A percentile compares a stretch with the other conserved stretches of the same genome.
Conservation (phyloP, 169 alveolate species). For the Toxoplasma gondii region DNA sequence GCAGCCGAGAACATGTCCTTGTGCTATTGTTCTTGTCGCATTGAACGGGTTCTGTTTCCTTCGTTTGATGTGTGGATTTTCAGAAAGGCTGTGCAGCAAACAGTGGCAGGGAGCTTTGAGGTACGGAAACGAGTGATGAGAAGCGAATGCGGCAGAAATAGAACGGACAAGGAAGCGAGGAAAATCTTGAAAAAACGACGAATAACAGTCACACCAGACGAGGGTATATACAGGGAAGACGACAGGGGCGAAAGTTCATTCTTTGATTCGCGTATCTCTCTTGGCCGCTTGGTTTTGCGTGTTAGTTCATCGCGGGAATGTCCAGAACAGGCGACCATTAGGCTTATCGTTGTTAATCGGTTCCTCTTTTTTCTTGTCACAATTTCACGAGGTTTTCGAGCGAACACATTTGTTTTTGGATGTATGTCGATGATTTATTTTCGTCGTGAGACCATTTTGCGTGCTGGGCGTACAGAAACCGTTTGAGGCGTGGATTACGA, state of each 20-base stretch:
- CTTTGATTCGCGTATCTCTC: background rate
- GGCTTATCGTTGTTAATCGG: too few species aligned
- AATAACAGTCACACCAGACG: background rate
- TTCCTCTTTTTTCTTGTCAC: too few species aligned
- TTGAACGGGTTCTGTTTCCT: background rate
- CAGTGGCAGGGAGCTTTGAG: conserved; percentile 31
- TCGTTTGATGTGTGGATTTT: background rate
- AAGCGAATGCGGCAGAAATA: background rate
- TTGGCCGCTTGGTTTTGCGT: background rate
- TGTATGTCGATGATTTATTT: too few species aligned
- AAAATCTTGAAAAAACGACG: background rate
- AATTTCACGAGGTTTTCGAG: background rate
- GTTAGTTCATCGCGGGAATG: background rate
- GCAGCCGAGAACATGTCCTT: background rate
- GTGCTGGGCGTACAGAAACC: conserved; percentile 26
- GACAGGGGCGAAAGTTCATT: background rate
- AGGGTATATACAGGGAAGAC: background rate
- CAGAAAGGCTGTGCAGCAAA: background rate
- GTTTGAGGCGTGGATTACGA: conserved; percentile 31
- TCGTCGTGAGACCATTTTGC: too few species aligned
- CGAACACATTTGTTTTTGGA: background rate
- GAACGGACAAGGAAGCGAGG: background rate
- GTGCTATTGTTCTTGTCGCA: background rate
- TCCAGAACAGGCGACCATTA: too few species aligned
- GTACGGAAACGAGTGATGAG: background rate